Percentiles rank a stretch among this genome's conserved stretches.
Evolutionary conservation across 768 basidiomycete species (phyloP).

Genomic region (Termitomyces sp.): DNA sequence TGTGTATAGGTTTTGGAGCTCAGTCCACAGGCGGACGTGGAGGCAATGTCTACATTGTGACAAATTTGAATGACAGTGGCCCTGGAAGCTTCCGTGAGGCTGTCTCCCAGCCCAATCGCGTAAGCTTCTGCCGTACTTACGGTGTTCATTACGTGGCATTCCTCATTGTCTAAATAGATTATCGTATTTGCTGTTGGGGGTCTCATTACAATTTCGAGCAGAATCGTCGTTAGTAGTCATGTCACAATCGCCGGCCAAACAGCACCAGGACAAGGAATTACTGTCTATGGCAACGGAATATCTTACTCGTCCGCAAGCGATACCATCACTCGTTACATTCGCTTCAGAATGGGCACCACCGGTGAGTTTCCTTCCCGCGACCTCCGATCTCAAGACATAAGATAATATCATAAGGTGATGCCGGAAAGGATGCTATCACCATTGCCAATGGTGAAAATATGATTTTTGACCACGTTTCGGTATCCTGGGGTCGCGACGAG

Average conservation of each 20-base stretch:
- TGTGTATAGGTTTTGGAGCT: constrained; percentile 27
- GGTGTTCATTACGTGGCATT: not conserved
- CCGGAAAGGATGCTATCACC: constrained; percentile 31
- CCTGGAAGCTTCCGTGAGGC: constrained; percentile 33
- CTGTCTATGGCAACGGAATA: constrained; percentile 31
- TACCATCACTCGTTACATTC: constrained; percentile 18
- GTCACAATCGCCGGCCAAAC: constrained; percentile 32
- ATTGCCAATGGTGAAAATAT: constrained; percentile 31
- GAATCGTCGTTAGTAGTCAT: constrained; percentile 28
- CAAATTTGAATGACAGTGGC: constrained; percentile 30
- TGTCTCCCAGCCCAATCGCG: constrained; percentile 27
- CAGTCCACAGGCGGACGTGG: constrained; percentile 29
- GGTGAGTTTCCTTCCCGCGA: constrained; percentile 13
- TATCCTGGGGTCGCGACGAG: constrained; percentile 32
- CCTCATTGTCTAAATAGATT: constrained; percentile 16
- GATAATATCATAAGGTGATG: constrained; percentile 18
- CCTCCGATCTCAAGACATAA: not conserved
- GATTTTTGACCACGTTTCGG: constrained; percentile 34
- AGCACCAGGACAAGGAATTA: constrained; percentile 36
- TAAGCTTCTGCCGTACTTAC: constrained; percentile 2
- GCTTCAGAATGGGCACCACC: constrained; percentile 25
- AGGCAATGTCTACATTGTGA: constrained; percentile 30
- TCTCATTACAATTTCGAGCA: constrained; percentile 26
- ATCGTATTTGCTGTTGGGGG: constrained; percentile 32
- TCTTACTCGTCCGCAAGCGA: constrained; percentile 28